These are phyloP conservation scores for Vaccinium myrtillus DNA, from an alignment of 148 eudicot species.

Conservation along the genomic window DNA sequence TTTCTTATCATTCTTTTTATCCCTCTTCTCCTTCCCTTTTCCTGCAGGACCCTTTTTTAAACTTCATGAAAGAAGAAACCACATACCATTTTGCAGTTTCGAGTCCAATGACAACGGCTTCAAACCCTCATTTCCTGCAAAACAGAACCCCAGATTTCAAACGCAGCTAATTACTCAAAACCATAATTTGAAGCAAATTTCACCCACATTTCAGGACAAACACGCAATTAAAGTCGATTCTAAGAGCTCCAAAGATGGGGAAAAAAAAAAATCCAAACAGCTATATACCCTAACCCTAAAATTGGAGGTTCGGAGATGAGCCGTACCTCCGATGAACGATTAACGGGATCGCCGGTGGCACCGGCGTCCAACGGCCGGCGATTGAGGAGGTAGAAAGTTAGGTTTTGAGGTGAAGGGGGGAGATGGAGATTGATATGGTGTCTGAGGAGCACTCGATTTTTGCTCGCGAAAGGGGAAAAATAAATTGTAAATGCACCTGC, in stretches of 20 bases:
- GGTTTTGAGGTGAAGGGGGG: constrained; percentile 16
- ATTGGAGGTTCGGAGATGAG: neutral
- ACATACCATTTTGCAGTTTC: constrained; percentile 18
- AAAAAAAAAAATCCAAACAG: neutral
- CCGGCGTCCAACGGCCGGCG: constrained; percentile 17
- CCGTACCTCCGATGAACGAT: constrained; percentile 1
- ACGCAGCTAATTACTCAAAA: neutral
- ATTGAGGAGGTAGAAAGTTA: neutral
- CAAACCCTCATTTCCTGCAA: constrained; percentile 10
- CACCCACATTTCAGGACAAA: neutral
- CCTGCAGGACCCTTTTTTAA: neutral
- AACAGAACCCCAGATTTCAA: constrained; percentile 6
- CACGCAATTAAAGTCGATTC: neutral
- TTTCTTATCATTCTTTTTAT: neutral
- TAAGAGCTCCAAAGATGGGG: neutral
- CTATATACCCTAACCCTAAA: neutral
- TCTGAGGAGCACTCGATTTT: constrained; percentile 29
- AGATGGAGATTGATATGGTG: constrained; percentile 18
- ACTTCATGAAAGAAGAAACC: neutral
- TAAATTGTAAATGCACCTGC: constrained; percentile 1
- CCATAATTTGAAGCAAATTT: neutral
- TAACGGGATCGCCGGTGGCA: neutral
- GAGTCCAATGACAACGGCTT: neutral
- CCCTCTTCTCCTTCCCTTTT: neutral
- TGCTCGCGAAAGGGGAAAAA: constrained; percentile 15